Evolutionary conservation across 345 rosid genomes (phyloP).

Genomic region (Pelargonium nanum): DNA sequence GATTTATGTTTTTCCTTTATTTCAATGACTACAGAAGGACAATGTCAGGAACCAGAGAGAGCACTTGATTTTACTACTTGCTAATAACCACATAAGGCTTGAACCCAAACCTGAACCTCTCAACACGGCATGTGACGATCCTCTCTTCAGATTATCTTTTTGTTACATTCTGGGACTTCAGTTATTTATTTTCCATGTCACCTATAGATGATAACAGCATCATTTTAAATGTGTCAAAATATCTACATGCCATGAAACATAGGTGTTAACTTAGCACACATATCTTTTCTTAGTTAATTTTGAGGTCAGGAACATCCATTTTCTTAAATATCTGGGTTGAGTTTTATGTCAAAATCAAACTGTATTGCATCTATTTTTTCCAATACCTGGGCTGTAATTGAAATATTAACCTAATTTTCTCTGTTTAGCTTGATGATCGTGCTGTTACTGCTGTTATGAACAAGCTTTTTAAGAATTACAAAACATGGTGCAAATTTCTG

Average conservation of each 20-base stretch:
- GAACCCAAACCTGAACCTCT: slow-evolving; percentile 89
- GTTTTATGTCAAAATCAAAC: not conserved
- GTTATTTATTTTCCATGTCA: no score
- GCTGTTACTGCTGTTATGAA: slow-evolving; percentile 81
- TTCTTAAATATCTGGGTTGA: not conserved
- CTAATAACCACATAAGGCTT: slow-evolving; percentile 75
- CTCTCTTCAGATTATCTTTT: not conserved
- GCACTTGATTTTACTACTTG: slow-evolving; percentile 81
- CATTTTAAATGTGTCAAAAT: not conserved
- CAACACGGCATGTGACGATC: slow-evolving; percentile 47
- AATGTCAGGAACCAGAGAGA: slow-evolving; percentile 93
- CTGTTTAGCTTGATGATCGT: slow-evolving; percentile 85
- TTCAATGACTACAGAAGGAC: slow-evolving; percentile 58
- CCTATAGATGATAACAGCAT: not conserved
- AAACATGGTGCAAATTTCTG: slow-evolving; percentile 86
- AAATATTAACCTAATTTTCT: slow-evolving; percentile 6
- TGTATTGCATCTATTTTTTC: not conserved
- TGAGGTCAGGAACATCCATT: not conserved
- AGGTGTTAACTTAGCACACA: not conserved
- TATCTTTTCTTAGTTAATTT: not conserved
- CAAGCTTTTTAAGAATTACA: slow-evolving; percentile 86
- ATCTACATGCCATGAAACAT: not conserved
- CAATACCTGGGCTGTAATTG: not conserved
- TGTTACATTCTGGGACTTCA: not conserved
- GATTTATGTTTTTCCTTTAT: not conserved